Evolutionary conservation across 1,284 basidiomycete species (phyloP).

Genomic region (Malassezia pachydermatis): DNA sequence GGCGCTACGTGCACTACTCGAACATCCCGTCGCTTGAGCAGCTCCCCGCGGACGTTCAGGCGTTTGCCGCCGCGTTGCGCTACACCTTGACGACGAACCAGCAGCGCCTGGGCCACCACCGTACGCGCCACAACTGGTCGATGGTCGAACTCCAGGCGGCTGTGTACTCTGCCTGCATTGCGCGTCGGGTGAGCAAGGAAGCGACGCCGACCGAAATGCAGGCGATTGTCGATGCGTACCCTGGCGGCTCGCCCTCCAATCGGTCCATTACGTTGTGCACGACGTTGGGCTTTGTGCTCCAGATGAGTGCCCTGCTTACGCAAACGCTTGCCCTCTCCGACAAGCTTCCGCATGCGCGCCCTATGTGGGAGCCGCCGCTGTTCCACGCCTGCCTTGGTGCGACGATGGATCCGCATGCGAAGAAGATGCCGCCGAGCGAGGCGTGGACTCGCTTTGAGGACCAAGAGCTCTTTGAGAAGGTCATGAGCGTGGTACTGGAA

Average conservation of each 20-base stretch:
- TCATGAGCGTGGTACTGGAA: conserved; percentile 6
- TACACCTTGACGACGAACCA: conserved; percentile 15
- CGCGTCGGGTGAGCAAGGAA: conserved; percentile 9
- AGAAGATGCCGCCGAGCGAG: not conserved
- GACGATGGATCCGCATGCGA: not conserved
- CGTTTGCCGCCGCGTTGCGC: conserved; percentile 16
- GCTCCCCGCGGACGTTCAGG: conserved; percentile 12
- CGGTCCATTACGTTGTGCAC: conserved; percentile 17
- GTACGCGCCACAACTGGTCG: conserved; percentile 18
- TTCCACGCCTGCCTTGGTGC: conserved; percentile 16
- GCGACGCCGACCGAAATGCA: conserved; percentile 9
- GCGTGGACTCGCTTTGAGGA: conserved; percentile 15
- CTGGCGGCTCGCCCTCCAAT: conserved; percentile 17
- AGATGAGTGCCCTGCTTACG: conserved; percentile 14
- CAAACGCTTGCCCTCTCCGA: conserved; percentile 10
- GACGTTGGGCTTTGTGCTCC: conserved; percentile 11
- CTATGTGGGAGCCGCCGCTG: conserved; percentile 13
- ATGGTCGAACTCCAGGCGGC: conserved; percentile 11
- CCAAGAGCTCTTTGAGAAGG: not conserved
- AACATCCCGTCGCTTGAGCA: not conserved
- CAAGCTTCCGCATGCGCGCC: conserved; percentile 1
- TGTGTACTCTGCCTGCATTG: conserved; percentile 11
- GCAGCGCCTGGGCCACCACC: conserved; percentile 12
- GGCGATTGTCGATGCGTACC: conserved; percentile 12
- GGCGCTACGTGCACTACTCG: conserved; percentile 14